These are phyloP conservation scores for Solanum virginianum DNA, from an alignment of 257 asterid species.

Conservation along the genomic window DNA sequence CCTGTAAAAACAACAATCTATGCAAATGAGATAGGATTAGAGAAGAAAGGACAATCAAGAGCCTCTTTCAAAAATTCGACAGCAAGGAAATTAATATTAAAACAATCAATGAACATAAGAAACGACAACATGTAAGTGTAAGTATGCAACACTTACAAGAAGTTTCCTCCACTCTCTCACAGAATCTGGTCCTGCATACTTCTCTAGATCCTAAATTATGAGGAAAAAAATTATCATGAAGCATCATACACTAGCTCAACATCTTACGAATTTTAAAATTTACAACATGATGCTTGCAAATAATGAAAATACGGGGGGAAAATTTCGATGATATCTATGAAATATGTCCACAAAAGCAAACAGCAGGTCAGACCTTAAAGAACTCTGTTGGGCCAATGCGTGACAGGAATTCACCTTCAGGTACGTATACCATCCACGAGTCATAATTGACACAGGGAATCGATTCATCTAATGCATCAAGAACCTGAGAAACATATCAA, in stretches of 20 bases:
- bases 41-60: neutral
- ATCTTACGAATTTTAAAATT: neutral
- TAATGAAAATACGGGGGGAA: neutral
- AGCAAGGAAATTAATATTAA: neutral
- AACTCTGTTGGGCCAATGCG: constrained; percentile 96
- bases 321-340: neutral
- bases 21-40: neutral
- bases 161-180: constrained; percentile 90
- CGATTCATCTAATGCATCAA: constrained; percentile 88
- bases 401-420: constrained; percentile 95
- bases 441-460: constrained; percentile 61
- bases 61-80: neutral
- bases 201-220: constrained; percentile 68
- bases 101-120: neutral
- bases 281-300: neutral
- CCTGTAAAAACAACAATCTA: constrained; percentile 28
- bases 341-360: constrained; percentile 2
- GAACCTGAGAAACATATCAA: constrained; percentile 39
- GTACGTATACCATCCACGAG: constrained; percentile 93
- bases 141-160: constrained; percentile 48
- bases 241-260: neutral
- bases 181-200: constrained; percentile 71
- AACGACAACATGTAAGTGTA: neutral
- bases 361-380: constrained; percentile 44
- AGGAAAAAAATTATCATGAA: neutral